Conservation (phyloP, 139 green algal genomes). For the Picochlorum sp. region DNA sequence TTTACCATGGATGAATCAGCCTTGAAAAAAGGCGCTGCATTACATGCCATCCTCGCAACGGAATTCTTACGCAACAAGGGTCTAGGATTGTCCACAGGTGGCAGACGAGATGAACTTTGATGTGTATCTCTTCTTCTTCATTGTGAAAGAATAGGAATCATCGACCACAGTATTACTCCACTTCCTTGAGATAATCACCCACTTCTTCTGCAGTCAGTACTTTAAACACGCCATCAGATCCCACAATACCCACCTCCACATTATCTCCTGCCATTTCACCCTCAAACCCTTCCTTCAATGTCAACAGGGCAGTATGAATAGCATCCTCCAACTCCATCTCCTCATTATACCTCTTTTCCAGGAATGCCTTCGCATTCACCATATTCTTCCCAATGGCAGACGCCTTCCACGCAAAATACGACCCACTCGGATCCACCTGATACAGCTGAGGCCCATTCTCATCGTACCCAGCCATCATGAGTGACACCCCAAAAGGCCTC, state of each 20-base stretch:
- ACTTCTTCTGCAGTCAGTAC: slow-evolving; percentile 86
- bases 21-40: slow-evolving; percentile 56
- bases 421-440: slow-evolving; percentile 92
- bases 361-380: slow-evolving; percentile 88
- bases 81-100: neutral
- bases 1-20: slow-evolving; percentile 72
- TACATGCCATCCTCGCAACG: slow-evolving; percentile 59
- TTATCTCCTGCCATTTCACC: slow-evolving; percentile 76
- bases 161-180: slow-evolving; percentile 63
- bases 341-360: slow-evolving; percentile 93
- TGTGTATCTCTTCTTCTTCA: neutral
- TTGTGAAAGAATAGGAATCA: neutral
- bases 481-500: slow-evolving; percentile 93
- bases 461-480: slow-evolving; percentile 93
- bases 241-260: slow-evolving; percentile 86
- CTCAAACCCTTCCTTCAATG: slow-evolving; percentile 98
- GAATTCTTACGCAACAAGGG: slow-evolving; percentile 35
- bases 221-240: slow-evolving; percentile 82
- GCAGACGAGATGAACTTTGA: neutral
- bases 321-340: slow-evolving; percentile 98
- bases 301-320: slow-evolving; percentile 96
- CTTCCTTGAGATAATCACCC: slow-evolving; percentile 94
- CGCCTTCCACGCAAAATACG: slow-evolving; percentile 98
- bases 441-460: slow-evolving; percentile 95
- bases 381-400: slow-evolving; percentile 99